Evolutionary conservation across 768 basidiomycete genomes (phyloP), one percentile per base, ranked within the genome.

Genomic region (Hericium coralloides): DNA sequence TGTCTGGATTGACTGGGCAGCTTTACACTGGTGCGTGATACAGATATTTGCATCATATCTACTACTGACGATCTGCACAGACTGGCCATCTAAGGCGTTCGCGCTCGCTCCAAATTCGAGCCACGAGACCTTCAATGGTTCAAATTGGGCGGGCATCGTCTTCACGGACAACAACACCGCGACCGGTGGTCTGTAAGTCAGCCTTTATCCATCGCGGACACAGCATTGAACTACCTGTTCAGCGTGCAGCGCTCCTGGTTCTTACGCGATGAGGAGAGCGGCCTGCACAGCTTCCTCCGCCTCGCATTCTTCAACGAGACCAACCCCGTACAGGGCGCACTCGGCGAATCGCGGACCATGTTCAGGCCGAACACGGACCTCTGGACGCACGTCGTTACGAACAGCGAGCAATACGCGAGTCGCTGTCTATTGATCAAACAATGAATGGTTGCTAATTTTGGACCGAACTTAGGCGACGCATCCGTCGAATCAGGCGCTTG

Each of bases 261-360:
- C 49, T 59, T 68, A 4, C 65, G 66, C 20, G 63, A 66, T 43
- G 60, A 58, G 2, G 67, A 68, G 51, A 57, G 59, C 2, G 67
- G 67, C 8, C 58, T 68, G 5, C 67, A 68, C 38, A 66, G 65
- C 37, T 68, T 68, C 45, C 47, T 67, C 0, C 60, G 67, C 7
- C 55, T 68, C 14, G 64, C 53, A 1, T 68, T 67, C 43, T 56
- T 62, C 59, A 68, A 66, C 53, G 47, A 55, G 18, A 59, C 64
- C 1, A 45, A 45, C 2, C 62, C 63, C 1, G 59, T 57, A 4
- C 58, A 62, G 25, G 66, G 66, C 8, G 58, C 58, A 1, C 57
- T 68, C 3, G 64, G 66, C 12, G 67, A 68, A 26, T 59, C 61
- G n/a, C 60, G 67, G n/a, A 68, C 67, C 14, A 68, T 68, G 67